Base-by-base conservation (phyloP, 176 grass and related monocot species). In the Carex kokanica region DNA sequence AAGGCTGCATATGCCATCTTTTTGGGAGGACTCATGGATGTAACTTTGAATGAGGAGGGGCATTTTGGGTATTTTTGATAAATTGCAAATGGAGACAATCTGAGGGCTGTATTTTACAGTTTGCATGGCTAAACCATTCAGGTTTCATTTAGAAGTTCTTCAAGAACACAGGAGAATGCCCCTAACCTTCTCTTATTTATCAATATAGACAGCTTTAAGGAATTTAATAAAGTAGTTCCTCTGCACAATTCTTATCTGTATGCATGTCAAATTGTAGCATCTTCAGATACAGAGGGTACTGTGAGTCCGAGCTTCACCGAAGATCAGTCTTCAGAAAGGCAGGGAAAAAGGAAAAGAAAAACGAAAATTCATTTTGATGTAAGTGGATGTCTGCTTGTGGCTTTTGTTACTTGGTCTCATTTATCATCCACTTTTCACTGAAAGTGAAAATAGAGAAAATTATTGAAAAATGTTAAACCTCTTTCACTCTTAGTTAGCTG, bases 331-430 rank as follows among this genome's bases (percentile, higher is more conserved):
- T 7, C 41, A 2, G 53, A 70, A 61, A 54, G 63, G 6, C 59
- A 13, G 63, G 78, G 83, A 60, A 85, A 83, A 83, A 89, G 88
- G 79, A 86, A 83, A 79, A 89, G 79, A 51, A 89, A 89, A 73
- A 67, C 14, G 7, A 89, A 89, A 78, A 56, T 89, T 78, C 84
- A 86, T 86, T 89, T 89, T 78, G 84, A 89, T 70, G 88, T 86
- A 83, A 83, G 88, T 80, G 21, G 10, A 65, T 77, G 78, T 74
- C 40, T 81, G 31, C 18, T 9, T 80, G 68, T 74, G 45, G 20
- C 21, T 74, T 74, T 49, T 8, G 3, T 74, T 52, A 25, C n/a
- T 52, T 32, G 2, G 31, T 67, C 21, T 51, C 17, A 72, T 27
- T 52, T 15, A 51, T 8, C 43, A 53, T 74, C 18, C 20, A 25